phyloP scores from a whole-genome alignment of 495 filamentous ascomycete genomes.

The Penicillium malachiteum region DNA sequence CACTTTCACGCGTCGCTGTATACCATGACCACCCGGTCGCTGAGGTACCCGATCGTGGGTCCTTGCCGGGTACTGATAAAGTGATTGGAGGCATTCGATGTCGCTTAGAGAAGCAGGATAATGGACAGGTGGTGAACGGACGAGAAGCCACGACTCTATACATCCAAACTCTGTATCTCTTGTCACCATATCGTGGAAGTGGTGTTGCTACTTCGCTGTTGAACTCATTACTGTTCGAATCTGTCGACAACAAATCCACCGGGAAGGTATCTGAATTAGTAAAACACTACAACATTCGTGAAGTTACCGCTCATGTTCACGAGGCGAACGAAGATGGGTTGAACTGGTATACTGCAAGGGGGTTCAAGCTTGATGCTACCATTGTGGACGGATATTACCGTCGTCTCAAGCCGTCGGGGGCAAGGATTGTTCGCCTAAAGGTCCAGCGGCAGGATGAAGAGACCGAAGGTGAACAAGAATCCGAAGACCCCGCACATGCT shows the following conservation, averaged over 20 bases:
- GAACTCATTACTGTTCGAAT: constrained; percentile 52
- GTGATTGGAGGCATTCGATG: constrained; percentile 84
- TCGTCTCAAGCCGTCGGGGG: constrained; percentile 75
- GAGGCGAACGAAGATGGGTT: constrained; percentile 83
- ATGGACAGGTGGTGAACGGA: constrained; percentile 26
- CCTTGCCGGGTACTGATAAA: constrained; percentile 45
- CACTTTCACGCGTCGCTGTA: constrained; percentile 75
- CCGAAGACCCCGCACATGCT: background rate
- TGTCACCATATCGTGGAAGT: constrained; percentile 76
- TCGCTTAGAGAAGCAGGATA: constrained; percentile 58
- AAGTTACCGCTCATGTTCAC: constrained; percentile 90
- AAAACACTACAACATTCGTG: constrained; percentile 47
- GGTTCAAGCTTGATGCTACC: constrained; percentile 62
- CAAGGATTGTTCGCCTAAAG: constrained; percentile 66
- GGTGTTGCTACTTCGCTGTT: constrained; percentile 80
- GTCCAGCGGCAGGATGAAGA: constrained; percentile 27
- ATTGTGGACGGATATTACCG: constrained; percentile 79
- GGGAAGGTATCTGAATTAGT: constrained; percentile 46
- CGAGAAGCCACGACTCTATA: constrained; percentile 59
- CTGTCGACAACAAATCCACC: constrained; percentile 14
- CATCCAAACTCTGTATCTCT: constrained; percentile 80
- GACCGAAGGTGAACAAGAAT: background rate
- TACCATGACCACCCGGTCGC: constrained; percentile 54
- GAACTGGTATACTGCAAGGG: constrained; percentile 81
- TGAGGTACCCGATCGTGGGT: constrained; percentile 33